Percentiles rank a stretch among this genome's conserved stretches.
Evolutionary conservation across 1,139 yeast genomes (phyloP).

Genomic region (Kurtzmaniella quercitrusa): DNA sequence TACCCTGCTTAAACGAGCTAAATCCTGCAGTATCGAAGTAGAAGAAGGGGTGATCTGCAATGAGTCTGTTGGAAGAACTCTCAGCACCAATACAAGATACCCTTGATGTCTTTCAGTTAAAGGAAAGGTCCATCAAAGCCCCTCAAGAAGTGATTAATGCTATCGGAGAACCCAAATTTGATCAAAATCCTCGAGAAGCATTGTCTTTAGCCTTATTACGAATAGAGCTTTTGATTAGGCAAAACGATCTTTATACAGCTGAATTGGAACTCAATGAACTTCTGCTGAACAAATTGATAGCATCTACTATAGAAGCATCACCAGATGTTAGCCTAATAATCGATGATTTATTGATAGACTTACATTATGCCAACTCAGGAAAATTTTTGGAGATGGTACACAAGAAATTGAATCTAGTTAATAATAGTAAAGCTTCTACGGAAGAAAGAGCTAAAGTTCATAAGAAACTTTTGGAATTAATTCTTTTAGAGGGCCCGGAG

Average conservation of each 20-base stretch:
- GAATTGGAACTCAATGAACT: neutral
- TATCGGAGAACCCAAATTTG: neutral
- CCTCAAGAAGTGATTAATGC: neutral
- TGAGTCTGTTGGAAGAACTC: neutral
- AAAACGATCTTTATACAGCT: neutral
- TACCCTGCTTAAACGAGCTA: too few species aligned
- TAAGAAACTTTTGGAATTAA: constrained; percentile 25
- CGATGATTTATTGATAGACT: constrained; percentile 28
- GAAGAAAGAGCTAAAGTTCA: constrained; percentile 11
- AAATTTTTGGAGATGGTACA: constrained; percentile 34
- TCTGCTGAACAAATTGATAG: neutral
- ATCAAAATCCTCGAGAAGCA: too few species aligned
- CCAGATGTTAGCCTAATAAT: constrained; percentile 11
- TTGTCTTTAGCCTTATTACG: constrained; percentile 1
- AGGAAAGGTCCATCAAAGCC: neutral
- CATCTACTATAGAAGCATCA: neutral
- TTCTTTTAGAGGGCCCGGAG: constrained; percentile 30
- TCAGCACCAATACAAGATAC: constrained; percentile 3
- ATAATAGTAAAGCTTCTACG: constrained; percentile 12
- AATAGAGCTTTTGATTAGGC: constrained; percentile 3
- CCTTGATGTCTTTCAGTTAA: neutral
- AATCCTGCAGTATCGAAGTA: too few species aligned
- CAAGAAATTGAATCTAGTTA: constrained; percentile 30
- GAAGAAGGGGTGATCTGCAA: neutral
- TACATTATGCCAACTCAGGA: constrained; percentile 19